phyloP scores from a whole-genome alignment of 192 early-diverging fungal genomes.

The Diversispora epigaea region DNA sequence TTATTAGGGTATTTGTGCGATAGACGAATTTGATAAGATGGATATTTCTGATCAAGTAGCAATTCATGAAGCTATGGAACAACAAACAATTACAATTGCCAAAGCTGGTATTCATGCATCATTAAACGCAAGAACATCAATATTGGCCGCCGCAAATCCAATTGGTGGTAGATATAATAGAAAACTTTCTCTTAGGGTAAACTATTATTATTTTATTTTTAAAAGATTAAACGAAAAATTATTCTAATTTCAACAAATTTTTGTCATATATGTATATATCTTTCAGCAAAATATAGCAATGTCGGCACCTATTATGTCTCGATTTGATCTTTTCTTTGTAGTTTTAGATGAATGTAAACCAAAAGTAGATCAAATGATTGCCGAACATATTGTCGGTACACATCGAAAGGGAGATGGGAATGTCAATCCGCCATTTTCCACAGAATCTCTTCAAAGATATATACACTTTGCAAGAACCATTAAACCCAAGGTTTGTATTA shows the following conservation, averaged over 20 bases:
- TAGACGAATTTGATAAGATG: conserved; percentile 99
- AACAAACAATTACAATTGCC: conserved; percentile 96
- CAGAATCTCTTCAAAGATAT: conserved; percentile 77
- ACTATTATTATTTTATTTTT: background rate
- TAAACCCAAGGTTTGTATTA: conserved; percentile 66
- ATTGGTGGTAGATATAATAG: conserved; percentile 94
- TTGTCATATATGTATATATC: background rate
- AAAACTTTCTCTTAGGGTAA: conserved; percentile 84
- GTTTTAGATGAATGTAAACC: conserved; percentile 93
- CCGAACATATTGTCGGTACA: conserved; percentile 87
- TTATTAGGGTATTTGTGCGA: conserved; percentile 87
- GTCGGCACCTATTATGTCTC: conserved; percentile 97
- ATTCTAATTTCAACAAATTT: background rate
- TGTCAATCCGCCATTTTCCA: conserved; percentile 68
- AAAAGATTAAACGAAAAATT: background rate
- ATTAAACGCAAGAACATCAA: conserved; percentile 91
- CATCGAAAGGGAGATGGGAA: conserved; percentile 71
- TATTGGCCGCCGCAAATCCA: conserved; percentile 96
- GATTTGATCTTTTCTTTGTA: conserved; percentile 98
- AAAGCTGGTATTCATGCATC: conserved; percentile 97
- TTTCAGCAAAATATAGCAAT: conserved; percentile 90
- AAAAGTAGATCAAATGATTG: conserved; percentile 83
- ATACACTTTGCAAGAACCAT: conserved; percentile 88
- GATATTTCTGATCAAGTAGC: conserved; percentile 95
- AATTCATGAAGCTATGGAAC: conserved; percentile 99